Evolutionary conservation across 495 filamentous ascomycete genomes (phyloP).

Genomic region (Daldinia concentrica): DNA sequence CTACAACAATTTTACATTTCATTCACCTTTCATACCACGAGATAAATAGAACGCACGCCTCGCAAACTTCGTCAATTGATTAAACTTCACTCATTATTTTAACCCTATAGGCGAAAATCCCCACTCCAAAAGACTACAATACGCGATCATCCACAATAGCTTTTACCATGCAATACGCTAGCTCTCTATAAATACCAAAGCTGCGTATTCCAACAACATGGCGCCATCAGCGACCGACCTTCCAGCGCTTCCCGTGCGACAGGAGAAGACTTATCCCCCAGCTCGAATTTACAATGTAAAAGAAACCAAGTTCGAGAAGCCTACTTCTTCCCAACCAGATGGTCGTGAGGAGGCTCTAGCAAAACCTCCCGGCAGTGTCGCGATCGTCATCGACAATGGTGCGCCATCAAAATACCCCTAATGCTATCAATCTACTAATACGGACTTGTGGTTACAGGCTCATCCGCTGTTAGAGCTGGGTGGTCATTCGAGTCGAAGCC

Average conservation of each 20-base stretch:
- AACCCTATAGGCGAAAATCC: background rate
- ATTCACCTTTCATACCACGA: background rate
- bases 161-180: constrained; percentile 16
- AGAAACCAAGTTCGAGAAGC: constrained; percentile 83
- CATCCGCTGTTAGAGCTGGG: constrained; percentile 86
- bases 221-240: constrained; percentile 56
- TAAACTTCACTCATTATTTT: background rate
- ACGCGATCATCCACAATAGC: background rate
- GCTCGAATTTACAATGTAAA: constrained; percentile 62
- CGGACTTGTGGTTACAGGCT: constrained; percentile 63
- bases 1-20: background rate
- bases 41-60: background rate
- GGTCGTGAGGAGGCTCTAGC: constrained; percentile 70
- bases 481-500: constrained; percentile 91
- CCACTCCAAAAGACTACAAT: background rate
- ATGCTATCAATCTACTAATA: constrained; percentile 25
- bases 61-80: background rate
- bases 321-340: constrained; percentile 71
- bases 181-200: constrained; percentile 3
- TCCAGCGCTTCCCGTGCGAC: constrained; percentile 44
- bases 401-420: constrained; percentile 20
- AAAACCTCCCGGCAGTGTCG: constrained; percentile 57
- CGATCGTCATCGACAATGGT: constrained; percentile 99
- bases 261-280: constrained; percentile 55
- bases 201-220: constrained; percentile 45